phyloP scores from a whole-genome alignment of 805 yeast genomes.

The Candida sanyiensis region DNA sequence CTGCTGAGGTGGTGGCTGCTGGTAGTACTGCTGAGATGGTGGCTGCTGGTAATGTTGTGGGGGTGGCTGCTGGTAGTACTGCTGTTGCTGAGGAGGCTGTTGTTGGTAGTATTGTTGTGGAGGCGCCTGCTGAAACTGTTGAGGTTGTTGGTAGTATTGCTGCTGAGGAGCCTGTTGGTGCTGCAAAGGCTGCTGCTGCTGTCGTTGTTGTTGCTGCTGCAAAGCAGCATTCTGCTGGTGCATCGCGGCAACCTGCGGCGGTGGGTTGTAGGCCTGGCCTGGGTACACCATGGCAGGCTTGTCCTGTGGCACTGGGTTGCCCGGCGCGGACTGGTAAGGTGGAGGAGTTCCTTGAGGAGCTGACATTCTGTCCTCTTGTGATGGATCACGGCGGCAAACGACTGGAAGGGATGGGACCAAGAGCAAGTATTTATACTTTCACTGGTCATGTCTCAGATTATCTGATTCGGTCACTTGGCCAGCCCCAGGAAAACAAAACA shows the following conservation, averaged over 20 bases:
- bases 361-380: too few species aligned
- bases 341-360: not conserved
- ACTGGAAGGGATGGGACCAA: too few species aligned
- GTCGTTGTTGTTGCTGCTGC: not conserved
- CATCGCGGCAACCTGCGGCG: not conserved
- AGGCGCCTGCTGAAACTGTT: not conserved
- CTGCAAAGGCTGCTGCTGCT: not conserved
- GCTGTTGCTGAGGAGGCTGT: not conserved
- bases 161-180: conserved; percentile 1
- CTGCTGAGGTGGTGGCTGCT: not conserved
- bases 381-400: too few species aligned
- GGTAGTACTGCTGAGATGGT: not conserved
- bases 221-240: too few species aligned
- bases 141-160: not conserved
- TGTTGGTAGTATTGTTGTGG: conserved; percentile 3
- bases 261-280: not conserved
- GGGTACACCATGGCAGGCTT: too few species aligned
- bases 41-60: conserved; percentile 2
- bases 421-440: too few species aligned
- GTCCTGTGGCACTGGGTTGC: too few species aligned
- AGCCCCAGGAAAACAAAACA: too few species aligned
- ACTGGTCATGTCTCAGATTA: too few species aligned
- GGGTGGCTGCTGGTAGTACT: not conserved
- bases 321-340: not conserved
- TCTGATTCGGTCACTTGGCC: too few species aligned